Evolutionary conservation across 2,329 filamentous ascomycete genomes (phyloP), one percentile per base, ranked within the genome.

Genomic region (Plectosphaerella sp.): DNA sequence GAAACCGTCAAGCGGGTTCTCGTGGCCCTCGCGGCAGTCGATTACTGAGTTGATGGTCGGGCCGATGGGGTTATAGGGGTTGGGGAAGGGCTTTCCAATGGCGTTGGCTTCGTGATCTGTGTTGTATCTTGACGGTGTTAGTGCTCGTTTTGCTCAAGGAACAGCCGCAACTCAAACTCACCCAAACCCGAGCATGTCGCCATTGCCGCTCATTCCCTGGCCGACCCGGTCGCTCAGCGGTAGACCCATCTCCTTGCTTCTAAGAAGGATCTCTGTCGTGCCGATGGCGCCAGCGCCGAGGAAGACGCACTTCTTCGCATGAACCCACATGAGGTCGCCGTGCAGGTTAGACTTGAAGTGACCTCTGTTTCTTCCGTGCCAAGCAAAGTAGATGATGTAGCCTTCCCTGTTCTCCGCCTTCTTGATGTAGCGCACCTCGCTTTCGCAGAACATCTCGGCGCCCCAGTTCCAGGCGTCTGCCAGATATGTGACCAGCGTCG

Each of bases 401-500:
- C 85, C 84, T 14, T 76, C 74, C 5, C 68, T 66, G 1, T 64
- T 62, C 16, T 59, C 55, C 42, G 75, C 74, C 62, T 82, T 78
- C 51, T 80, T 75, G 48, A 88, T 71, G 59, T 86, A 80, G 45
- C 80, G 73, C 2, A 87, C 85, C 63, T 88, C 83, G 54, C 83
- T 84, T 58, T 84, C 78, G 64, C 85, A 88, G 56, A 88, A 88
- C 65, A 88, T 80, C 60, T 88, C 84, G 12, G 85, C 82, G 9
- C 84, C 86, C 82, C 83, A 86, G 59, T 87, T 86, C 84, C 84
- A 88, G 2, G 86, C 84, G 63, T 88, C 85, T 8, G 81, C 76
- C 8, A 88, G 69, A 59, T 88, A 88, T 1, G 84, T 88, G 37
- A 86, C 82, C 1, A 84, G 71, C 0, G 81, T 86, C 11, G 79